phyloP scores from a whole-genome alignment of 2,329 filamentous ascomycete species.

The Beauveria varroae region DNA sequence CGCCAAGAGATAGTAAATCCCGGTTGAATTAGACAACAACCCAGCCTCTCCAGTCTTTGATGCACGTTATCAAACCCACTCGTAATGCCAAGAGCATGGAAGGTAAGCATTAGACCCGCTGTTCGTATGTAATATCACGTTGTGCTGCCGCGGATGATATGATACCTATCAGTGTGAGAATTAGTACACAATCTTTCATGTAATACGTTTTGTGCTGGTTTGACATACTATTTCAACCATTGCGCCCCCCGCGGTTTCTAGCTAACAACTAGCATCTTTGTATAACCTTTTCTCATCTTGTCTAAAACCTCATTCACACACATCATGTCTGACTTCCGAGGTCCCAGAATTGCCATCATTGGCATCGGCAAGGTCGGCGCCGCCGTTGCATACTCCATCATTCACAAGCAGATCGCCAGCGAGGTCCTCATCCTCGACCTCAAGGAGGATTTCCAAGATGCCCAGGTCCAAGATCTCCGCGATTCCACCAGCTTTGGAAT shows the following conservation, averaged over 20 bases:
- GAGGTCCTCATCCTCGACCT: slow-evolving; percentile 48
- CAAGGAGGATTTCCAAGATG: slow-evolving; percentile 36
- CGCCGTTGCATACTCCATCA: slow-evolving; percentile 42
- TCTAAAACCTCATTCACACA: not conserved
- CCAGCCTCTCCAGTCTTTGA: not conserved
- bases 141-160: not conserved
- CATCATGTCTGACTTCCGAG: slow-evolving; percentile 12
- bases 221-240: slow-evolving; percentile 10
- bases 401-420: slow-evolving; percentile 39
- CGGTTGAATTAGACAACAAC: not conserved
- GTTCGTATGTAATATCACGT: slow-evolving; percentile 8
- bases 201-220: not conserved
- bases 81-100: slow-evolving; percentile 8
- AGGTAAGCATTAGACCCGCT: slow-evolving; percentile 11
- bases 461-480: slow-evolving; percentile 43
- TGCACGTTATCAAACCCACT: slow-evolving; percentile 7
- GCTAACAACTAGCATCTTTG: not conserved
- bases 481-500: slow-evolving; percentile 39
- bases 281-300: not conserved
- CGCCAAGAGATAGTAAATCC: slow-evolving; percentile 3
- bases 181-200: slow-evolving; percentile 2
- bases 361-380: slow-evolving; percentile 44
- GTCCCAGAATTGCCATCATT: slow-evolving; percentile 35
- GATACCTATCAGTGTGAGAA: not conserved
- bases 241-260: not conserved